Evolutionary conservation across 768 basidiomycete species (phyloP), one percentile per base, ranked within the genome.

Genomic region (Boletus rubescentipes): DNA sequence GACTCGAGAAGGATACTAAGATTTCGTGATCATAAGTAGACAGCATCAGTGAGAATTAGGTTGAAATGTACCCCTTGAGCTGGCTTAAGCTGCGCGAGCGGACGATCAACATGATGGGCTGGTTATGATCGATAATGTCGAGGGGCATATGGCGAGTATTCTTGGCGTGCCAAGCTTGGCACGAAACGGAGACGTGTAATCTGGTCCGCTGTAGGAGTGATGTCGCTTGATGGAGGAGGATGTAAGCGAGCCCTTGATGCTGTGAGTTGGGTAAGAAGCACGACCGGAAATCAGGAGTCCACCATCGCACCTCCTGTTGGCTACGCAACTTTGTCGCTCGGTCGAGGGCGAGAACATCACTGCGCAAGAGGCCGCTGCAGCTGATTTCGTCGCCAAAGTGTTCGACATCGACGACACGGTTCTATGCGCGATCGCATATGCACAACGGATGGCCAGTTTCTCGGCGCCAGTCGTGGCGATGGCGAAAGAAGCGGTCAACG

Each of bases 151-250:
- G 92, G 21, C 92, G 75, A 1, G 88, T 79, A 66, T 95, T 95
- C 77, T 96, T 97, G n/a, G 95, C 93, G 60, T 98, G 95, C 83
- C 95, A 90, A 29, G 95, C 94, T 72, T 98, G 94, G 69, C 96
- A 98, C 4, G 84, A 78, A 36, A 98, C 83, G 0, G 84, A 85
- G 29, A 97, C 90, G 57, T 98, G 85, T 51, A 98, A 75, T 54
- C 79, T 82, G 0, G 97, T 99, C 21, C 97, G 87, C 70, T 97
- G 93, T 35, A 99, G 78, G 15, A 98, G 79, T 14, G 87, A 81
- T 1, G 90, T 95, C 4, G 87, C 92, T 72, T 97, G 95, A 30
- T 93, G 87, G 47, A 87, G 81, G 34, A 98, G 86, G 53, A 95
- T 88, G 58, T 93, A 91, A 0, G 93, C 87, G 20, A 92, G 74